Evolutionary conservation across 768 basidiomycete species (phyloP), one percentile per base, ranked within the genome.

Genomic region (Phylloporus scabripes): DNA sequence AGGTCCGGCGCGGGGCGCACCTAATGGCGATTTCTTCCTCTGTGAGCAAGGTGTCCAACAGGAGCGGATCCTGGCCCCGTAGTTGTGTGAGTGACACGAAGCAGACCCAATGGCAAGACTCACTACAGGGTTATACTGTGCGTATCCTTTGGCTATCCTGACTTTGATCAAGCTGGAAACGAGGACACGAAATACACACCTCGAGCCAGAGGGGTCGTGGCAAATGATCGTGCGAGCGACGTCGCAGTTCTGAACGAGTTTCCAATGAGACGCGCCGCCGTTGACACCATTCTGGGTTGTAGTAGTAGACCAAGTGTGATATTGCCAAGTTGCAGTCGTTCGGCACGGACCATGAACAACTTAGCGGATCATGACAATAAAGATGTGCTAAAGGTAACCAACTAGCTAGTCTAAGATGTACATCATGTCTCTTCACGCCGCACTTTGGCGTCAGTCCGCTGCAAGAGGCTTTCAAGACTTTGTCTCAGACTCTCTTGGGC

Each of bases 1-100:
- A 7, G n/a, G 23, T 15, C 10, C 39, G 26, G 15, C 49, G 56
- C 74, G 38, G 34, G 4, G 37, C 54, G 21, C 51, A 92, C 93
- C 92, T 80, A 57, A 96, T 86, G 12, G 88, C 86, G 55, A 80
- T 75, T 69, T 98, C 95, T 32, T 96, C 95, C 45, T 92, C 92
- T 0, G 89, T 89, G 53, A 97, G 70, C 34, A 89, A 74, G 0
- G 81, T 80, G 51, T 92, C 87, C 24, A 92, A 60, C 58, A 80
- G 80, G 55, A 98, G 70, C 0, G 93, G 88, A 63, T 98, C 94
- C 90, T 93, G 49, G 29, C 12, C 11, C 29, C 11, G 12, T n/a
- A 32, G 8, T 21, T 46, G n/a, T 24, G 54, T 57, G 33, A 51
- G 54, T n/a, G 10, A 12, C 20, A 28, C 15, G 20, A 21, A 32